Evolutionary conservation across 163 green algal species (phyloP).

Genomic region (Chlamydomonas reinhardtii): DNA sequence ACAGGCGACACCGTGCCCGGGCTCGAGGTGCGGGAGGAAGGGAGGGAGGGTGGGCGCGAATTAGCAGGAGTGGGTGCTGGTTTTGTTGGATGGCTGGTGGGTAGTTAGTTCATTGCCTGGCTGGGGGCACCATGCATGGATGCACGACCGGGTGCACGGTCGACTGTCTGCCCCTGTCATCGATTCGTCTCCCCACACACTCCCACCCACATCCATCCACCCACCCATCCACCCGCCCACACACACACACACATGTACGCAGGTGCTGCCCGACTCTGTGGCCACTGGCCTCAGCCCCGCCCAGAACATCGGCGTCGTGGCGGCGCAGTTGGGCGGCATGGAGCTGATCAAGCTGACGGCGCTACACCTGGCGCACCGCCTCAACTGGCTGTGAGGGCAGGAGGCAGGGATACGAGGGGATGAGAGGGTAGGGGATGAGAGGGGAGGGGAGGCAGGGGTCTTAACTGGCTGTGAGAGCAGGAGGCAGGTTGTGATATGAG

Average conservation of each 20-base stretch:
- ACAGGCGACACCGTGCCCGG: not conserved
- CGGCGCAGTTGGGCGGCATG: conserved; percentile 36
- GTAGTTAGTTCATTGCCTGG: too few species aligned
- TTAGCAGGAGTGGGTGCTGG: not conserved
- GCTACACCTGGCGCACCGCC: conserved; percentile 21
- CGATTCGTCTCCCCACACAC: too few species aligned
- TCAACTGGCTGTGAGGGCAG: conserved; percentile 42
- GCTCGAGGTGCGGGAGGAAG: conserved; percentile 1
- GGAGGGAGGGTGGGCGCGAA: not conserved
- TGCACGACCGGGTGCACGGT: too few species aligned
- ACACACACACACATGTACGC: not conserved
- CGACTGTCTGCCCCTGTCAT: too few species aligned
- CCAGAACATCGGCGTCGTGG: conserved; percentile 49
- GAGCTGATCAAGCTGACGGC: conserved; percentile 41
- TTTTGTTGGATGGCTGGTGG: not conserved
- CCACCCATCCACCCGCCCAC: not conserved
- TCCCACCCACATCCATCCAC: not conserved
- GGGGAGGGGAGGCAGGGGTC: too few species aligned
- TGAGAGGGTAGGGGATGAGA: too few species aligned
- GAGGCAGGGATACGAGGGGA: too few species aligned
- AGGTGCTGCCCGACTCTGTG: conserved; percentile 8
- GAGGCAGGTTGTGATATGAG: too few species aligned
- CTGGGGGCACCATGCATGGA: too few species aligned
- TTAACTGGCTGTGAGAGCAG: too few species aligned
- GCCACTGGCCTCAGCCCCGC: conserved; percentile 31